Percentiles rank a stretch among this genome's conserved stretches.
Conservation (phyloP, 1,284 basidiomycete genomes). For the Ceratobasidium sp. region DNA sequence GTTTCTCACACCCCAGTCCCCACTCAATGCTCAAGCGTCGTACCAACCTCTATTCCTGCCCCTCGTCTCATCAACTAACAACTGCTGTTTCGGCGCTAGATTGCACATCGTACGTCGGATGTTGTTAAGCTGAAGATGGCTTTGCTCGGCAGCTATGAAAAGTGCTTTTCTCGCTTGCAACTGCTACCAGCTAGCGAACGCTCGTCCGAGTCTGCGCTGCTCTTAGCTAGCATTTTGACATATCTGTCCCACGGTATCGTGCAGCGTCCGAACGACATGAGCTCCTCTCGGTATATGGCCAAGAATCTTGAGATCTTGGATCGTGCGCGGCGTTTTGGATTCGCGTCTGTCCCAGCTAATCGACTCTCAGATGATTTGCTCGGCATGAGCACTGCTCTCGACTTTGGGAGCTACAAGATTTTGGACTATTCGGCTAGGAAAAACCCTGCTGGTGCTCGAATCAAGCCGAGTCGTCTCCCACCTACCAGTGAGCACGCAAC, state of each 20-base stretch:
- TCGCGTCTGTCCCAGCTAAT: neutral
- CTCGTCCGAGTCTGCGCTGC: neutral
- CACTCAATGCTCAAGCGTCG: no score
- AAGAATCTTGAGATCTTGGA: neutral
- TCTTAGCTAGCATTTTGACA: neutral
- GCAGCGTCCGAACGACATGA: constrained; percentile 22
- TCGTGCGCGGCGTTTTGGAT: neutral
- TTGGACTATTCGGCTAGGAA: neutral
- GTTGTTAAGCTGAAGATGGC: neutral
- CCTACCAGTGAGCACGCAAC: no score
- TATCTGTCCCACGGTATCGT: constrained; percentile 12
- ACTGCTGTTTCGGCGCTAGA: neutral
- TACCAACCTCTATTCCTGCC: no score
- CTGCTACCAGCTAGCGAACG: neutral
- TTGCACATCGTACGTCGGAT: neutral
- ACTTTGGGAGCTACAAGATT: neutral
- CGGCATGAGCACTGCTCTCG: neutral
- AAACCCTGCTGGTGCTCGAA: constrained; percentile 9
- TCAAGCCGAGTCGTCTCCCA: neutral
- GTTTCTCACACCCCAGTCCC: no score
- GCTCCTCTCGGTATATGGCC: constrained; percentile 4
- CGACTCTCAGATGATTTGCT: neutral
- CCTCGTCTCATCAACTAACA: neutral
- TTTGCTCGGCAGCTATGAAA: neutral
- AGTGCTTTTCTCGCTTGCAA: neutral